These are phyloP conservation scores for Ulvella scutata DNA, from an alignment of 139 green algal genomes.

Conservation along the genomic window DNA sequence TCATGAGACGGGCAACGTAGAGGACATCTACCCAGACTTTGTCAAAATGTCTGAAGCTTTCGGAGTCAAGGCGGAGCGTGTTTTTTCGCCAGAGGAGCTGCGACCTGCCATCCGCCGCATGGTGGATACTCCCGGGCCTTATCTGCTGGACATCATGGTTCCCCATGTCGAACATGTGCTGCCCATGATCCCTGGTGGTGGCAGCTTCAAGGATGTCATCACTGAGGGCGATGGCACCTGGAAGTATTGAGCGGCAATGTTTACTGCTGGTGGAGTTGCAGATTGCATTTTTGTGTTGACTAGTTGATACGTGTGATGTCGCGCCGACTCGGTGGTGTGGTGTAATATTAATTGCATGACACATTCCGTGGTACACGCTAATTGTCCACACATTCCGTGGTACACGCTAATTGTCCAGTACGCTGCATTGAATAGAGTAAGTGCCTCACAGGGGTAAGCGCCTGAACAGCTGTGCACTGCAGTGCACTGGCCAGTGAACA, in stretches of 20 bases:
- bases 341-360: no score
- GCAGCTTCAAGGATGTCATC: constrained; percentile 95
- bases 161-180: constrained; percentile 98
- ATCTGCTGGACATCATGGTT: constrained; percentile 97
- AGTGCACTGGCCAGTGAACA: no score
- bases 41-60: constrained; percentile 72
- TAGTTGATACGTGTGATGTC: no score
- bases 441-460: no score
- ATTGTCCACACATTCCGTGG: no score
- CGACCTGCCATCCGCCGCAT: constrained; percentile 60
- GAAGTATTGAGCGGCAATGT: constrained; percentile 22
- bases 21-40: constrained; percentile 98
- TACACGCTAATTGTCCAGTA: no score
- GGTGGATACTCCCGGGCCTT: constrained; percentile 87
- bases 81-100: constrained; percentile 49
- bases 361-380: no score
- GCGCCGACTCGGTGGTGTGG: no score
- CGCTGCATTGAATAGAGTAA: no score
- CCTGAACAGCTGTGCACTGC: no score
- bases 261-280: neutral
- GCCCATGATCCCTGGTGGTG: constrained; percentile 97
- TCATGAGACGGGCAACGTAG: constrained; percentile 39
- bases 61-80: constrained; percentile 49
- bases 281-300: neutral
- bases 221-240: constrained; percentile 59